Conservation (phyloP, 2,329 filamentous ascomycete genomes). For the Berkeleyomyces rouxiae region DNA sequence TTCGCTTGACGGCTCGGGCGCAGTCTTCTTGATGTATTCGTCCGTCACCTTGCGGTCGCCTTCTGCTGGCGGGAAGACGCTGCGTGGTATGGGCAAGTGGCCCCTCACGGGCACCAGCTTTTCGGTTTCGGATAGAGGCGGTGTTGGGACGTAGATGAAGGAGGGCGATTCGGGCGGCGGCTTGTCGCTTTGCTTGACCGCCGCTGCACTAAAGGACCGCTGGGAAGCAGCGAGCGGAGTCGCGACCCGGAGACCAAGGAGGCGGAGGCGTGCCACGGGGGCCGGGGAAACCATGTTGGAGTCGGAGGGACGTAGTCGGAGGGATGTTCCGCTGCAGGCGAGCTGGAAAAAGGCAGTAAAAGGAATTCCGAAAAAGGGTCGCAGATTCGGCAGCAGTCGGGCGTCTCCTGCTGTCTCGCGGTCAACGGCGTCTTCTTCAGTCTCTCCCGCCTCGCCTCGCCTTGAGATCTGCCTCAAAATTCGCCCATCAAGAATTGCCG, state of each 20-base stretch:
- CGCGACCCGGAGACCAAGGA: not conserved
- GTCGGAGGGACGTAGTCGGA: not conserved
- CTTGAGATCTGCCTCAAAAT: not conserved
- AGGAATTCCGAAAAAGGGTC: not conserved
- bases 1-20: constrained; percentile 34
- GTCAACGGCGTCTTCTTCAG: not conserved
- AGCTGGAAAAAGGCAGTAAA: not conserved
- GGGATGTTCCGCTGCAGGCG: too few relatives aligned
- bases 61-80: constrained; percentile 49
- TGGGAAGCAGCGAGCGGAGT: not conserved
- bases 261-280: not conserved
- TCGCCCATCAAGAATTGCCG: not conserved
- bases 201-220: not conserved
- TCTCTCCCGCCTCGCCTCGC: too few relatives aligned
- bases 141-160: constrained; percentile 67
- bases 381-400: not conserved
- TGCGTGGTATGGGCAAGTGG: constrained; percentile 64
- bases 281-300: constrained; percentile 1
- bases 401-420: not conserved
- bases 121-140: constrained; percentile 46
- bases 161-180: constrained; percentile 72
- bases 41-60: constrained; percentile 42
- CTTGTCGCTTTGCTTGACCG: constrained; percentile 18
- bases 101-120: constrained; percentile 45
- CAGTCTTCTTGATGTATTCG: constrained; percentile 44